These are phyloP conservation scores for Thelonectria discophora DNA, from an alignment of 2,329 filamentous ascomycete genomes.

Conservation along the genomic window DNA sequence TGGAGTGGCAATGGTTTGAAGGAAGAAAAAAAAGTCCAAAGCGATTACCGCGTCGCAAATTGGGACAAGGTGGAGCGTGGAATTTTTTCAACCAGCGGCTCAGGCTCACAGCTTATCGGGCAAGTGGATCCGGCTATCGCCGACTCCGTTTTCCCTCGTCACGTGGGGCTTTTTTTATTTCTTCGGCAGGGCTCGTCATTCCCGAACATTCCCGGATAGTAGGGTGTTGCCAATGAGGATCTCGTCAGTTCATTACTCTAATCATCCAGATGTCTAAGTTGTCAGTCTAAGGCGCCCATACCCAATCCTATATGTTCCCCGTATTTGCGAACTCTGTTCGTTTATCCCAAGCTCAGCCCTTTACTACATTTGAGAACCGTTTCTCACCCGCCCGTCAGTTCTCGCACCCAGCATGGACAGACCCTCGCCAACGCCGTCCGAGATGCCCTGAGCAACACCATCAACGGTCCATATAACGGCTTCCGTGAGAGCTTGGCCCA, in stretches of 20 bases:
- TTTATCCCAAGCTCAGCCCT: neutral
- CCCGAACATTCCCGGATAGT: no score
- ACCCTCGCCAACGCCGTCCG: conserved; percentile 65
- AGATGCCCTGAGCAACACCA: conserved; percentile 71
- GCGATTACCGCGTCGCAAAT: conserved; percentile 23
- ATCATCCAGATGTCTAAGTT: neutral
- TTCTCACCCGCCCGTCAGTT: conserved; percentile 2
- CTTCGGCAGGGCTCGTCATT: neutral
- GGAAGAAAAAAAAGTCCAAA: conserved; percentile 16
- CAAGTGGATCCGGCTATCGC: neutral
- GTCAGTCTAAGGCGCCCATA: neutral
- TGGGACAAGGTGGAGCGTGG: conserved; percentile 19
- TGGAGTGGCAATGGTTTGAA: conserved; percentile 22
- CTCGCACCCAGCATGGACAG: conserved; percentile 40
- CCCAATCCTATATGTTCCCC: conserved; percentile 5
- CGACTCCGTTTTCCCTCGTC: neutral
- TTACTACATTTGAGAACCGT: neutral
- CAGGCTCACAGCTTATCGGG: neutral
- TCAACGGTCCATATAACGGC: conserved; percentile 69
- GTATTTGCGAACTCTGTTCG: neutral
- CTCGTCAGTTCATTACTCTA: conserved; percentile 11
- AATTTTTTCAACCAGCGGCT: conserved; percentile 15
- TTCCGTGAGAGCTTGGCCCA: conserved; percentile 67
- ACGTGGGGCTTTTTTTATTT: neutral
- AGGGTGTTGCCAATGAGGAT: neutral